Evolutionary conservation across 306 rosid species (phyloP), one percentile per base, ranked within the genome.

Genomic region (Vicia faba): DNA sequence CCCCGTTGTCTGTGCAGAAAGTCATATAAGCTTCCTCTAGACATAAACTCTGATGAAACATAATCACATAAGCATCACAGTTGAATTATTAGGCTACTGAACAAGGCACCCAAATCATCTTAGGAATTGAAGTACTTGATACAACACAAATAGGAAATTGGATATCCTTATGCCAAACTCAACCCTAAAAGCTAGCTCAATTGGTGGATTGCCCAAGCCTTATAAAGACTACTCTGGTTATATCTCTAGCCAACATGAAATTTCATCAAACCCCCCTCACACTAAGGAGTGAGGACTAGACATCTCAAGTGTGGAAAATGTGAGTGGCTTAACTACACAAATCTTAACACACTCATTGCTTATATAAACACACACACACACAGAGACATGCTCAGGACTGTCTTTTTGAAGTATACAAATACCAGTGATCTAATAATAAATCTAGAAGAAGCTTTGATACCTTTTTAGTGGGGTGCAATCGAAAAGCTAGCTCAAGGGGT

Each of bases 1-100:
- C 91, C 97, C 77, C 68, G 85, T 70, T 88, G 97, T 81, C 88
- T 95, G 83, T 95, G 99, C 87, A 95, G 87, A 86, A 86, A 90
- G 79, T 95, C 97, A 49, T 86, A 90, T 60, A 95, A 70, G 82
- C 99, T 95, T 75, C 99, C 99, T 77, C 85, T 84, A 54, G 95
- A 85, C 96, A 95, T 95, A 79, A 95, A 95, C 80, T 95, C 99
- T 95, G 91, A 81, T 43, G 74, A 73, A 72, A 80, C 62, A 84
- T 43, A 66, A 78, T 56, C 60, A 46, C 66, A 64, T 68, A 51
- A 83, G 75, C 64, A 81, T 69, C 54, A 68, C 79, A 68, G 43
- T 60, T 51, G 73, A 55, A 70, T 60, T 61, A 78, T 57, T 71
- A 62, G 51, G 38, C 23, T 70, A 73, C 67, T 28, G n/a, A 66